Evolutionary conservation across 305 asterid genomes (phyloP).

Genomic region (Fraxinus floribunda): DNA sequence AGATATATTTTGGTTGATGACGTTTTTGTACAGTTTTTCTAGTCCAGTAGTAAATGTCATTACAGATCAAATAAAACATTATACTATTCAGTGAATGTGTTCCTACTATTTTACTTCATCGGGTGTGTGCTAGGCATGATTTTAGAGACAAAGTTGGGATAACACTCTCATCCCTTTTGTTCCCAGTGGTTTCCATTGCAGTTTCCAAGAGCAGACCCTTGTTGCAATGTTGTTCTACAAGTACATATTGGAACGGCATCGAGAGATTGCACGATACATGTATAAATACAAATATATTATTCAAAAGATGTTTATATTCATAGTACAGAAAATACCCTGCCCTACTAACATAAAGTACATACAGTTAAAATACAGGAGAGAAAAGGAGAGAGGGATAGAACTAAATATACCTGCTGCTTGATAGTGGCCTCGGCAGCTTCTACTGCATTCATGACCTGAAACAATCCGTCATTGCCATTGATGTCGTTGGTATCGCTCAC

Average conservation of each 20-base stretch:
- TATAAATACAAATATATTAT: background rate
- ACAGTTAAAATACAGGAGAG: background rate
- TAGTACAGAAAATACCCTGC: background rate
- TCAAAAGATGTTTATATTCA: background rate
- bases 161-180: background rate
- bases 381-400: background rate
- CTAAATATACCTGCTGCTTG: conserved; percentile 70
- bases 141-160: background rate
- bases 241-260: background rate
- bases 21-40: background rate
- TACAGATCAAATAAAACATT: background rate
- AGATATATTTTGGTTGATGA: background rate
- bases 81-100: background rate
- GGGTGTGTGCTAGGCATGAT: background rate
- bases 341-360: background rate
- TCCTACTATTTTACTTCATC: background rate
- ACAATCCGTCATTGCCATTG: conserved; percentile 62
- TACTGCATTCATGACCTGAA: conserved; percentile 95
- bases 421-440: conserved; percentile 96
- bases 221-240: background rate
- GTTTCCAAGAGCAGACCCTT: background rate
- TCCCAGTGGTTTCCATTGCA: background rate
- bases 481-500: conserved; percentile 49
- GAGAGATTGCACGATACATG: background rate
- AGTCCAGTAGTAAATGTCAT: background rate